phyloP scores from a whole-genome alignment of 257 asterid species.

The Solanum lycopersicoides region DNA sequence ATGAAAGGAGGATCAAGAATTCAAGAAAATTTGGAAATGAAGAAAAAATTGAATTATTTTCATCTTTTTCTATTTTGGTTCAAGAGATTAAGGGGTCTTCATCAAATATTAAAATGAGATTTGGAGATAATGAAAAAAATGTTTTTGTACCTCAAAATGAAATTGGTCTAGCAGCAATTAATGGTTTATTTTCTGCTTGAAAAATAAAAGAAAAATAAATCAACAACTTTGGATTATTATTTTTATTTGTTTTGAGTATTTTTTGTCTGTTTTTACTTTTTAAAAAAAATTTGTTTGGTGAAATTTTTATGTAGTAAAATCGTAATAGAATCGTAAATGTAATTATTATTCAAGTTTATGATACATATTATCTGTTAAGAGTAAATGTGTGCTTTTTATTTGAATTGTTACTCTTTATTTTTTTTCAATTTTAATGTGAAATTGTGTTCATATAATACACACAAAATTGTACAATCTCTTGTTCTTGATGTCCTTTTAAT shows the following conservation, averaged over 20 bases:
- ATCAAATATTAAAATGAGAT: not conserved
- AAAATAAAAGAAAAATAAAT: not conserved
- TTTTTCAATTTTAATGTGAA: too few relatives aligned
- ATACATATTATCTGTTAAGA: not conserved
- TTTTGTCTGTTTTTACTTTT: not conserved
- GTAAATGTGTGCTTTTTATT: too few relatives aligned
- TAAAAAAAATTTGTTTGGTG: not conserved
- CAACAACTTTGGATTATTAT: not conserved
- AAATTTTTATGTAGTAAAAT: not conserved
- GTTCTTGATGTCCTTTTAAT: too few relatives aligned
- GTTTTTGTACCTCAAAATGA: not conserved
- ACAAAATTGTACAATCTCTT: too few relatives aligned
- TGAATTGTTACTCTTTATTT: too few relatives aligned
- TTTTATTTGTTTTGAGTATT: not conserved
- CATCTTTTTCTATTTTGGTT: conserved; percentile 24
- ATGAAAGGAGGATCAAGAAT: conserved; percentile 59
- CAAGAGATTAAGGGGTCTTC: conserved; percentile 16
- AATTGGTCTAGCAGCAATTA: not conserved
- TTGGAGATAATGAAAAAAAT: not conserved
- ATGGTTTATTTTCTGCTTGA: not conserved
- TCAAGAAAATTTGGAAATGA: conserved; percentile 43
- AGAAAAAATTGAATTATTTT: conserved; percentile 22
- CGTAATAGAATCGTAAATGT: not conserved
- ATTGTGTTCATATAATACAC: too few relatives aligned
- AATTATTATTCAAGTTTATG: not conserved